Evolutionary conservation across 2,329 filamentous ascomycete species (phyloP).

Genomic region (Cercospora brassicicola): DNA sequence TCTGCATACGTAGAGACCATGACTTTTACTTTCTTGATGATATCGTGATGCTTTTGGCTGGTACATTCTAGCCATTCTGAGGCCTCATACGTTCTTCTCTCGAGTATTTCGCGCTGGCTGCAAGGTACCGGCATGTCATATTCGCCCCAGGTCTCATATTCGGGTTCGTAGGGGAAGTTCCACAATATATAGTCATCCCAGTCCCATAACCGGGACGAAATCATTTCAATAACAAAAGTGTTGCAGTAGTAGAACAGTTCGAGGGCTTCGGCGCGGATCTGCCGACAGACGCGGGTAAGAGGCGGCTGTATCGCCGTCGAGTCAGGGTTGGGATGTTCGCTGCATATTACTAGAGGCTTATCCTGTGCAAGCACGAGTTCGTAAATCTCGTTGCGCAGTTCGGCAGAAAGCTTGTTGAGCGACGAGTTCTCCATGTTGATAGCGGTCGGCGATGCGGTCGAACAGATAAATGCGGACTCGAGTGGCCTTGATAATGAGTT

Average conservation of each 20-base stretch:
- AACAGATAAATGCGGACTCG: no score
- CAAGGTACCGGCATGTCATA: no score
- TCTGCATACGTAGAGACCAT: background rate
- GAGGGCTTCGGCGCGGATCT: background rate
- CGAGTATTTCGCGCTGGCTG: background rate
- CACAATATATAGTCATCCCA: background rate
- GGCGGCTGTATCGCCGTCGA: background rate
- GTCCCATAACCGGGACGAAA: background rate
- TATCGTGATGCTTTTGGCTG: background rate
- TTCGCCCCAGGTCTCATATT: no score
- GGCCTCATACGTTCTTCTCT: background rate
- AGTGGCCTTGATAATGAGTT: no score
- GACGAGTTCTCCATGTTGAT: background rate
- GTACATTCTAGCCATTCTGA: background rate
- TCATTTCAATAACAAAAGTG: background rate
- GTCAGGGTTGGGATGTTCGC: background rate
- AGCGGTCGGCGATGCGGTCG: no score
- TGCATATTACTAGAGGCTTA: background rate
- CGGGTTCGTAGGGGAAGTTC: background rate
- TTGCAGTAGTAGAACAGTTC: background rate
- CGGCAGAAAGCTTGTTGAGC: background rate
- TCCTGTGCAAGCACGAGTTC: background rate
- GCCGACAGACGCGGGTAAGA: background rate
- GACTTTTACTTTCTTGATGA: background rate
- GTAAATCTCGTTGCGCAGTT: background rate